phyloP scores from a whole-genome alignment of 2,329 filamentous ascomycete species.

The Exophiala dermatitidis region DNA sequence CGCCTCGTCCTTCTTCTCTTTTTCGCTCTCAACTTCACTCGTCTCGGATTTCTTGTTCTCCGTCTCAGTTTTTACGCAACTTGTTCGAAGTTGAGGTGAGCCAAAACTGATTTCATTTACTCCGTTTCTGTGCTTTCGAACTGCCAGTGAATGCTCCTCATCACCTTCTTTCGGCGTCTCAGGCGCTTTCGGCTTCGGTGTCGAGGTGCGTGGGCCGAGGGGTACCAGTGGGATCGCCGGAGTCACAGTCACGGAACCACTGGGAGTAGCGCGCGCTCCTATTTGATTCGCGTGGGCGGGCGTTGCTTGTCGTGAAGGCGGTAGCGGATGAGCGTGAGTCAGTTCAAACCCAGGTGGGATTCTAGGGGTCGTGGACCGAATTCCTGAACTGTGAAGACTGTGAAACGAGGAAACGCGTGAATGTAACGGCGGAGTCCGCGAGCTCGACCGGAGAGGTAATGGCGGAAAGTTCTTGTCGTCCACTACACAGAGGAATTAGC shows the following conservation, averaged over 20 bases:
- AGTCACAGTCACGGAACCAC: conserved; percentile 28
- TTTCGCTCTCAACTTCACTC: conserved; percentile 1
- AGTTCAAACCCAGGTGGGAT: conserved; percentile 30
- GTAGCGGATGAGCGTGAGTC: conserved; percentile 46
- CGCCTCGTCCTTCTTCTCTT: conserved; percentile 1
- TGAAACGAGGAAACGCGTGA: conserved; percentile 33
- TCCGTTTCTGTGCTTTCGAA: conserved; percentile 16
- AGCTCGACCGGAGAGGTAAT: conserved; percentile 32
- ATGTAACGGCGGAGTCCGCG: conserved; percentile 33
- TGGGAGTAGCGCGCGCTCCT: conserved; percentile 38
- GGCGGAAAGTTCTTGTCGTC: conserved; percentile 45
- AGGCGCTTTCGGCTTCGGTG: conserved; percentile 27
- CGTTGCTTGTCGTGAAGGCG: conserved; percentile 9
- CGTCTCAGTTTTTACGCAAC: conserved; percentile 4
- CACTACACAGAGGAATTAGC: conserved; percentile 31
- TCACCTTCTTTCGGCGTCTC: conserved; percentile 9
- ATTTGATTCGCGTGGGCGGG: conserved; percentile 32
- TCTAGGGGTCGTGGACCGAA: conserved; percentile 24
- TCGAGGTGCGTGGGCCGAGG: conserved; percentile 19
- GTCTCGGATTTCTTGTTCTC: neutral
- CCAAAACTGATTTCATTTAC: conserved; percentile 37
- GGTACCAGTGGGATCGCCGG: conserved; percentile 32
- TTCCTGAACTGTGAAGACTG: conserved; percentile 25
- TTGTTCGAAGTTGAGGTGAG: conserved; percentile 32
- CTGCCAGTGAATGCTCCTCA: neutral